Evolutionary conservation across 768 basidiomycete species (phyloP).

Genomic region (Pleurotus tuber-regium): DNA sequence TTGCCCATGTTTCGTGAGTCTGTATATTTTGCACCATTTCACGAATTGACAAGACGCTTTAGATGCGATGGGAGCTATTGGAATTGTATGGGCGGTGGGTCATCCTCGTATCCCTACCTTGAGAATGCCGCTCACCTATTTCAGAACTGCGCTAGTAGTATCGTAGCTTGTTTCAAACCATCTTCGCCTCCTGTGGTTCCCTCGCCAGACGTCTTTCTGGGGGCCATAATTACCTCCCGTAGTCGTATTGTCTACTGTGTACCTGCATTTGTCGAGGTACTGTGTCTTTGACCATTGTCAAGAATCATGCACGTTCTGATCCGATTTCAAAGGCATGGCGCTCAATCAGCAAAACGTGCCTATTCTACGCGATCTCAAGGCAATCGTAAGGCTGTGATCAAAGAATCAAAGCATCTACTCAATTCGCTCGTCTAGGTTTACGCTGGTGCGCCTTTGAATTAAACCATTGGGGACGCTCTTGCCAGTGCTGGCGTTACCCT

Average conservation of each 20-base stretch:
- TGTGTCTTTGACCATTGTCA: background rate
- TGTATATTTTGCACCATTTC: background rate
- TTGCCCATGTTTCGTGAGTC: background rate
- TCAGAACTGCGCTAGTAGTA: background rate
- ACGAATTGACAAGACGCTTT: background rate
- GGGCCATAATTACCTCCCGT: conserved; percentile 6
- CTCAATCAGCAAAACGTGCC: background rate
- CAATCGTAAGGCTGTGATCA: background rate
- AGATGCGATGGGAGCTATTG: background rate
- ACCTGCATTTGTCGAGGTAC: conserved; percentile 24
- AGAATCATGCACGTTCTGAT: background rate
- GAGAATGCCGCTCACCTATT: background rate
- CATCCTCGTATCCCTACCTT: background rate
- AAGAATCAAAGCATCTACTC: too few species aligned
- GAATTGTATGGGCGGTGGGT: background rate
- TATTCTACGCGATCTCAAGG: background rate
- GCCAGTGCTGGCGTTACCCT: conserved; percentile 6
- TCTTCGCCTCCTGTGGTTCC: conserved; percentile 1
- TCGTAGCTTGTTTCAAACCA: conserved; percentile 23
- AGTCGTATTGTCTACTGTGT: conserved; percentile 19
- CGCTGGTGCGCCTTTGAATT: conserved; percentile 13
- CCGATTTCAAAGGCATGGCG: background rate
- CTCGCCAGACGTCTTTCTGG: conserved; percentile 5
- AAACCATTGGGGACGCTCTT: conserved; percentile 7
- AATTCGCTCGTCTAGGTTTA: conserved; percentile 8